A percentile compares a stretch with the other conserved stretches of the same genome.
These are phyloP conservation scores for Pseudogymnoascus sp. DNA, from an alignment of 2,329 filamentous ascomycete species.

Conservation along the genomic window DNA sequence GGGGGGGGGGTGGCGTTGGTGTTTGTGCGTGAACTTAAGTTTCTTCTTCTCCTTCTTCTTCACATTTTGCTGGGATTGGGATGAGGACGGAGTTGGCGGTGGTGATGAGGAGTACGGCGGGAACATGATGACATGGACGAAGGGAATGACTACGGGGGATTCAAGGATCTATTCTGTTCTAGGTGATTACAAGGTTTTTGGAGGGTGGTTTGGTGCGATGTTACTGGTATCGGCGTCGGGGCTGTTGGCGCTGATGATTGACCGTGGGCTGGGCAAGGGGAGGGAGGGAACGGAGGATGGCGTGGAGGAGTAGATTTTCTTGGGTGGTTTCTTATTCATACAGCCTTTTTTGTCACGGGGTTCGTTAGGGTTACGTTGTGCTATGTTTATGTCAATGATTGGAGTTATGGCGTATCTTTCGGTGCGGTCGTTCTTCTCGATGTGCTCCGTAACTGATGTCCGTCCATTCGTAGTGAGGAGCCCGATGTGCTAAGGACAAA, in stretches of 20 bases:
- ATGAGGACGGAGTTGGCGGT: neutral
- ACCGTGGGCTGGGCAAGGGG: slow-evolving; percentile 1
- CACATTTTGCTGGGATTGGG: neutral
- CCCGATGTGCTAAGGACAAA: too few relatives aligned
- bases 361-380: neutral
- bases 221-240: neutral
- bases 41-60: neutral
- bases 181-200: neutral
- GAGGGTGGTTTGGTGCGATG: neutral
- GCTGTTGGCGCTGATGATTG: slow-evolving; percentile 8
- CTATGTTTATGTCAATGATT: slow-evolving; percentile 1
- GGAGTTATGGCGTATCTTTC: neutral
- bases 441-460: neutral
- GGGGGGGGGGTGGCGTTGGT: neutral
- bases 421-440: neutral
- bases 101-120: neutral
- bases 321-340: neutral
- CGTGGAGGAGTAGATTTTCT: neutral
- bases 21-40: neutral
- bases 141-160: neutral
- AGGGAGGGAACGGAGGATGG: slow-evolving; percentile 5
- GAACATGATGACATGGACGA: neutral
- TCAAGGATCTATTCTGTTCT: neutral
- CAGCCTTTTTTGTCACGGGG: neutral
- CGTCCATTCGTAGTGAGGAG: too few relatives aligned